Evolutionary conservation across 1,284 basidiomycete species (phyloP), one percentile per base, ranked within the genome.

Genomic region (Sporisorium sorghi): DNA sequence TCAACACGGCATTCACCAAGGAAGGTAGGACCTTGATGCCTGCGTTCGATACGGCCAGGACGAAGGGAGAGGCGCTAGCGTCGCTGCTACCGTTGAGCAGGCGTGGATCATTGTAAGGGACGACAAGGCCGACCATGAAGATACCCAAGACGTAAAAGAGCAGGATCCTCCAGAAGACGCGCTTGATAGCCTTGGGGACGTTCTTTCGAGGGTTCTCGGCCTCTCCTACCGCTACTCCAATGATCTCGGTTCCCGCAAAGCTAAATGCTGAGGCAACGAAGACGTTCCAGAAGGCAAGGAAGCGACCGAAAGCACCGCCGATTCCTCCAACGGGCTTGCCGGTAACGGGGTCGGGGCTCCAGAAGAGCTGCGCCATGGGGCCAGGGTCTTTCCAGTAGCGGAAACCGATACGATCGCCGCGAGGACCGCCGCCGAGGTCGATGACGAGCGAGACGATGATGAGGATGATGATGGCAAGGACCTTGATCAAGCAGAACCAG

Each of bases 231-330:
- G 92, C 87, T 84, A 94, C 90, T 39, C 92, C 93, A 40, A 94
- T 91, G 73, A 94, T 91, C 84, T 95, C 93, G 17, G 92, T 93
- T 44, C 42, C 89, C 89, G 37, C 91, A 86, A 90, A 93, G 14
- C 90, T 91, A 87, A 93, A 94, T 3, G 91, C 91, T 84, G 75
- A n/a, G n/a, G n/a, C n/a, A n/a, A 85, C 75, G n/a, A 85, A 79
- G 15, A 82, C 61, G 33, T 65, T 64, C 63, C 74, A 81, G 71
- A 85, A 84, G 21, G 77, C 84, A 28, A 85, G 69, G 75, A 85
- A 85, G 11, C 87, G 88, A 2, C 91, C 91, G 71, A 88, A 88
- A 2, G 87, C 56, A 0, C 92, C 92, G 1, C 79, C 70, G 51
- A 87, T 86, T 44, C 82, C 86, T 46, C 81, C 78, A 1, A 30